Percentiles rank a stretch among this genome's conserved stretches.
phyloP scores from a whole-genome alignment of 805 yeast species.

The Clavispora santaluciae region DNA sequence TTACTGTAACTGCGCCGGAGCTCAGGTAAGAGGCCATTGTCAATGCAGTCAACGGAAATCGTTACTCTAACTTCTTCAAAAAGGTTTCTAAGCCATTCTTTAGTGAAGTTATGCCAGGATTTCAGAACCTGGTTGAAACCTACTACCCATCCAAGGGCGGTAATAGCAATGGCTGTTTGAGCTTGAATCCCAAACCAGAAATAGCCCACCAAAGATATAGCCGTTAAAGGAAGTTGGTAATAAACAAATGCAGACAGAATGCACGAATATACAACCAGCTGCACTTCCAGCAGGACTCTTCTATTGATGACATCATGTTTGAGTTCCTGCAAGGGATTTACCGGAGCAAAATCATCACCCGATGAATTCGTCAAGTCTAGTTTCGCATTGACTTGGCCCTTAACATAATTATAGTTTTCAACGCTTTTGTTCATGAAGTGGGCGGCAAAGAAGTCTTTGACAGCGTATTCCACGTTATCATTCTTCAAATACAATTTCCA shows the following conservation, averaged over 20 bases:
- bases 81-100: conserved; percentile 24
- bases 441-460: conserved; percentile 33
- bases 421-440: conserved; percentile 37
- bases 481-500: conserved; percentile 39
- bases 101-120: conserved; percentile 28
- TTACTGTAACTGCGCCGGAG: conserved; percentile 22
- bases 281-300: conserved; percentile 29
- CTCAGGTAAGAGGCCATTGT: conserved; percentile 34
- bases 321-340: conserved; percentile 27
- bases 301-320: conserved; percentile 27
- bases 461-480: conserved; percentile 39
- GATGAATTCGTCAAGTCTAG: conserved; percentile 7
- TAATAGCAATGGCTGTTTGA: conserved; percentile 31
- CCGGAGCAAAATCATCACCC: conserved; percentile 4
- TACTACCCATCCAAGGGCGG: conserved; percentile 33
- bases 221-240: conserved; percentile 36
- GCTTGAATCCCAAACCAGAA: conserved; percentile 29
- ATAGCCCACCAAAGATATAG: conserved; percentile 27
- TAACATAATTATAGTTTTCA: conserved; percentile 31
- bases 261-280: conserved; percentile 30
- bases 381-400: conserved; percentile 33
- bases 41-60: conserved; percentile 27
- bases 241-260: conserved; percentile 26
- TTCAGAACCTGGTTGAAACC: conserved; percentile 40
- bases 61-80: conserved; percentile 36